These are phyloP conservation scores for Penicillium aurantiogriseum DNA, from an alignment of 2,329 filamentous ascomycete species.

Conservation along the genomic window DNA sequence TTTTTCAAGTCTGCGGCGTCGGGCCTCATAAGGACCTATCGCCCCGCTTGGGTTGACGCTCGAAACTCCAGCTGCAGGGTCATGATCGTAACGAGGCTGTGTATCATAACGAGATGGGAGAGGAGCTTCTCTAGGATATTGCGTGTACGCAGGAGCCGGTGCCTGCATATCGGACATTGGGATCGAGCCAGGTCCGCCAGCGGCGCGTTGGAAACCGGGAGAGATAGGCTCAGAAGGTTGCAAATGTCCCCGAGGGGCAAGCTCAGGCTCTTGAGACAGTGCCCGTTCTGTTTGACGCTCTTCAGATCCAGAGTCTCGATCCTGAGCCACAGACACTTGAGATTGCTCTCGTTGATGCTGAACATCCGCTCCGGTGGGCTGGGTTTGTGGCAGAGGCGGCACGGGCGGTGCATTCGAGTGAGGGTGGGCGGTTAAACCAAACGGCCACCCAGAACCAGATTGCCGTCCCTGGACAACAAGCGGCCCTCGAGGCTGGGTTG, in stretches of 20 bases:
- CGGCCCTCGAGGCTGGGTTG: background rate
- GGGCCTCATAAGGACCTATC: constrained; percentile 48
- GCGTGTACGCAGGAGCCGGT: constrained; percentile 35
- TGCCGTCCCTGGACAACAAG: constrained; percentile 6
- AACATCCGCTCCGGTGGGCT: background rate
- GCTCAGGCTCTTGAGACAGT: background rate
- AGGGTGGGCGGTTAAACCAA: constrained; percentile 2
- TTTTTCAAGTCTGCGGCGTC: constrained; percentile 61
- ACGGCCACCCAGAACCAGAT: constrained; percentile 9
- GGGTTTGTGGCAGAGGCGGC: background rate
- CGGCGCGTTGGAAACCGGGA: constrained; percentile 60
- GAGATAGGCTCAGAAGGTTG: constrained; percentile 62
- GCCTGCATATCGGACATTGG: constrained; percentile 58
- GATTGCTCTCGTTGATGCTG: background rate
- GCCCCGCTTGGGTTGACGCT: constrained; percentile 24
- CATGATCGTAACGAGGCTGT: constrained; percentile 13
- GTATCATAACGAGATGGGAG: constrained; percentile 30
- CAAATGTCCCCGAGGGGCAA: constrained; percentile 38
- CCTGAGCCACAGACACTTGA: background rate
- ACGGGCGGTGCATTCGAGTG: constrained; percentile 1
- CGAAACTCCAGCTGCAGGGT: constrained; percentile 25
- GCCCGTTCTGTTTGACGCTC: background rate
- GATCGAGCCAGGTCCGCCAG: constrained; percentile 62
- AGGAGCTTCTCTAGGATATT: constrained; percentile 28
- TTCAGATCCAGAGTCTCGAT: background rate